These are phyloP conservation scores for Suillus bovinus DNA, from an alignment of 768 basidiomycete genomes.

Conservation along the genomic window DNA sequence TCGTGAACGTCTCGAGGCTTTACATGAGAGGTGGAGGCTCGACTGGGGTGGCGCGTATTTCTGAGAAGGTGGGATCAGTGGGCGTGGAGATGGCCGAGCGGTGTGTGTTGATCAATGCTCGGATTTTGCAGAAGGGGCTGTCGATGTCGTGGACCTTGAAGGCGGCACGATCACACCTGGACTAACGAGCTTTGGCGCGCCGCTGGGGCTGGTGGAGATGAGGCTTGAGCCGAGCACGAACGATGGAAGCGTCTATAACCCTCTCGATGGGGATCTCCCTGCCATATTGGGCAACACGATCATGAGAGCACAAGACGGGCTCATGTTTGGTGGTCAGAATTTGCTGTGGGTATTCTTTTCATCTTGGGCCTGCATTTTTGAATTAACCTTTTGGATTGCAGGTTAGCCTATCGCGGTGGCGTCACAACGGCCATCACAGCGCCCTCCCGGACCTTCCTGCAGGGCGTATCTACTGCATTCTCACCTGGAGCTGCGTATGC, in stretches of 20 bases:
- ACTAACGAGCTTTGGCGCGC: conserved; percentile 71
- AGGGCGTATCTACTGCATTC: too few species aligned
- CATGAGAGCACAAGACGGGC: conserved; percentile 67
- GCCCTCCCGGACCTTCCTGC: too few species aligned
- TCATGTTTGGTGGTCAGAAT: conserved; percentile 68
- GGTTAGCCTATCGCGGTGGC: conserved; percentile 65
- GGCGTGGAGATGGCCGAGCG: conserved; percentile 51
- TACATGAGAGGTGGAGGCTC: conserved; percentile 28
- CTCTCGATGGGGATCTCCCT: conserved; percentile 46
- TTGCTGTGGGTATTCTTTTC: conserved; percentile 54
- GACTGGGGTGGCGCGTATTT: conserved; percentile 27
- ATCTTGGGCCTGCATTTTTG: background rate
- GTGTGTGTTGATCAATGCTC: conserved; percentile 46
- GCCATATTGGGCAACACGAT: conserved; percentile 50
- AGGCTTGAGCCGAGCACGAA: conserved; percentile 63
- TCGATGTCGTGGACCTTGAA: too few species aligned
- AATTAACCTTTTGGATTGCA: conserved; percentile 23
- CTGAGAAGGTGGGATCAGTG: conserved; percentile 28
- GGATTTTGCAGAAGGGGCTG: too few species aligned
- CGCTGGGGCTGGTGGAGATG: conserved; percentile 73
- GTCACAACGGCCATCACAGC: conserved; percentile 64
- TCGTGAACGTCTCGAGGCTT: conserved; percentile 71
- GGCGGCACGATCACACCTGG: too few species aligned
- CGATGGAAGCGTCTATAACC: conserved; percentile 64
- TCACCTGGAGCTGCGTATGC: too few species aligned